Percentiles rank a stretch among this genome's conserved stretches.
These are phyloP conservation scores for Clonostachys byssicola DNA, from an alignment of 2,329 filamentous ascomycete genomes.

Conservation along the genomic window DNA sequence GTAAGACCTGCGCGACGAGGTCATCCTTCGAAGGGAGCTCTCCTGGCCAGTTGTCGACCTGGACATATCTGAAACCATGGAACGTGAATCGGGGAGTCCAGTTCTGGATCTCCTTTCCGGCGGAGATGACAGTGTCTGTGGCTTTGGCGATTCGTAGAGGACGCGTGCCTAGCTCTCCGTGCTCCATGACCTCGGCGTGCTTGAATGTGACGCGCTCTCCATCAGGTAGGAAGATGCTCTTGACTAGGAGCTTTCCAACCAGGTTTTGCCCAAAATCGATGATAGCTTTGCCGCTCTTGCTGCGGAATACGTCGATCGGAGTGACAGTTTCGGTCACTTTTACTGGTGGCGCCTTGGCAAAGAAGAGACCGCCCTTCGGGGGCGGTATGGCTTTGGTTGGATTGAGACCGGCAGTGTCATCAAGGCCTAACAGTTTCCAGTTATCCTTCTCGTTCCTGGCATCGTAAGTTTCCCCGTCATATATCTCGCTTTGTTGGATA, in stretches of 20 bases:
- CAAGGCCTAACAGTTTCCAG: conserved; percentile 5
- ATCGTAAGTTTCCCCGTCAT: conserved; percentile 50
- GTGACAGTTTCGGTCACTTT: conserved; percentile 14
- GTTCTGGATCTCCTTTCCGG: background rate
- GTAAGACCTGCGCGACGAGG: conserved; percentile 27
- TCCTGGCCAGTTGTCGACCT: conserved; percentile 27
- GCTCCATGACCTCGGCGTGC: conserved; percentile 52
- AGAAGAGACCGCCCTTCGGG: conserved; percentile 21
- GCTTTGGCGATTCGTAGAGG: conserved; percentile 31
- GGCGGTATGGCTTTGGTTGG: conserved; percentile 14
- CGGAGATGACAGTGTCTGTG: background rate
- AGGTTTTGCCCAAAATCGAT: conserved; percentile 56
- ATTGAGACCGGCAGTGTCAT: conserved; percentile 7
- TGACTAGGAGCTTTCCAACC: conserved; percentile 32
- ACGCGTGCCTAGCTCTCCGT: conserved; percentile 30
- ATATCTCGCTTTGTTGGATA: conserved; percentile 55
- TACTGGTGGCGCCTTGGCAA: conserved; percentile 38
- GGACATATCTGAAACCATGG: conserved; percentile 46
- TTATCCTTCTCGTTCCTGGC: conserved; percentile 34
- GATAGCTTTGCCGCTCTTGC: conserved; percentile 30
- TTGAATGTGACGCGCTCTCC: conserved; percentile 38
- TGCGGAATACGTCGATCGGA: conserved; percentile 15
- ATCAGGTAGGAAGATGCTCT: conserved; percentile 1
- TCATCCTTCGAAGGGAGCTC: conserved; percentile 2
- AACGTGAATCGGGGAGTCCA: conserved; percentile 33